phyloP scores from a whole-genome alignment of 805 yeast genomes.

The Wickerhamiella spandovensis region DNA sequence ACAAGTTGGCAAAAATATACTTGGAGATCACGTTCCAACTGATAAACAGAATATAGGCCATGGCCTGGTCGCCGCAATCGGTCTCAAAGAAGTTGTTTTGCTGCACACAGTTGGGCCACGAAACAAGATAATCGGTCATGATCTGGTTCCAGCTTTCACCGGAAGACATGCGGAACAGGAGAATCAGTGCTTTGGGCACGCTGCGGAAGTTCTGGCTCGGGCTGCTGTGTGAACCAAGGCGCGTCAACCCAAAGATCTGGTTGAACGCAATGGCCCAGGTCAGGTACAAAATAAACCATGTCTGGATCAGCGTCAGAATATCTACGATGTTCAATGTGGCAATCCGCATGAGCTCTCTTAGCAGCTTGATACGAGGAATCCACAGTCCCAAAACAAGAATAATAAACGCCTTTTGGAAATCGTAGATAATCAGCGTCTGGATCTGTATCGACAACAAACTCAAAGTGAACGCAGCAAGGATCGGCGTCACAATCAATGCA shows the following conservation, averaged over 20 bases:
- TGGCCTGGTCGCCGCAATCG: constrained; percentile 65
- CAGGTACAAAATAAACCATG: constrained; percentile 74
- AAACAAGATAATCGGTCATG: constrained; percentile 62
- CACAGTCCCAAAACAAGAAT: constrained; percentile 32
- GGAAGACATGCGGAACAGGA: constrained; percentile 74
- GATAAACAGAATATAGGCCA: constrained; percentile 46
- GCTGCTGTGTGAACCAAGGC: constrained; percentile 60
- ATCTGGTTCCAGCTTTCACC: constrained; percentile 96
- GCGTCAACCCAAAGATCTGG: constrained; percentile 82
- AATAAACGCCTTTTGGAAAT: constrained; percentile 35
- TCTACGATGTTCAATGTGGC: constrained; percentile 76
- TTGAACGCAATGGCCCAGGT: constrained; percentile 87
- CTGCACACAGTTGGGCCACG: constrained; percentile 50
- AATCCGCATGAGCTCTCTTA: constrained; percentile 63
- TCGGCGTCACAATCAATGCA: constrained; percentile 31
- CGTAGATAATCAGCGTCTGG: constrained; percentile 16
- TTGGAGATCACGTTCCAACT: constrained; percentile 86
- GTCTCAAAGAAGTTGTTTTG: constrained; percentile 30
- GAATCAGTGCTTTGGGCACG: constrained; percentile 66
- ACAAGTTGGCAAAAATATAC: constrained; percentile 87
- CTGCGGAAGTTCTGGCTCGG: constrained; percentile 67
- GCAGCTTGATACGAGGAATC: constrained; percentile 49
- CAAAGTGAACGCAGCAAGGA: constrained; percentile 14
- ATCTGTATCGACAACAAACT: constrained; percentile 3
- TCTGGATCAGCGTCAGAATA: constrained; percentile 54